Base-by-base conservation (phyloP, 2,329 filamentous ascomycete species). In the Colletotrichum salicis region DNA sequence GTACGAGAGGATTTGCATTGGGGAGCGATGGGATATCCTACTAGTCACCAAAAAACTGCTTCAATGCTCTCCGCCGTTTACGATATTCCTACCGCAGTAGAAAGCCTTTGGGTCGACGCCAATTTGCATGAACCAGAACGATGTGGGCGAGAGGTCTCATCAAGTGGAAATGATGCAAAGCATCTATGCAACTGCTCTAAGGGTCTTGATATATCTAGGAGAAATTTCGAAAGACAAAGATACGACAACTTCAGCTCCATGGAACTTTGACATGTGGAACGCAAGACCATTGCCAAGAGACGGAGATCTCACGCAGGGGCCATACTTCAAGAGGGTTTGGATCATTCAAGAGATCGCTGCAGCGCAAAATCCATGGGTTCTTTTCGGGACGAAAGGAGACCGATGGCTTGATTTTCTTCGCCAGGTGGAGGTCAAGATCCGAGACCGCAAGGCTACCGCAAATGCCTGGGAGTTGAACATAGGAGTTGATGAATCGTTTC, bases 111-210 rank as follows among this genome's bases (percentile, higher is more conserved):
- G 64, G 63, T 70, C 6, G 67, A 70, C 37, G 51, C 56, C 0
- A n/a, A 51, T 70, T 1, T 70, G 56, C 8, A 63, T 73, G 7
- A 66, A 75, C 48, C 75, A 76, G 29, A 15, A 60, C 1, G 61
- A 73, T 15, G 15, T 59, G 2, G 22, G 31, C 2, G 74, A 76
- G 45, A 71, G 73, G 4, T 64, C 70, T 0, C 56, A 69, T 11
- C 75, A 76, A 45, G 74, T 76, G 1, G 70, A 70, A 4, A 62
- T 75, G 12, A 76, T 76, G 74, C 72, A 68, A 0, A 62, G 67
- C n/a, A 76, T 76, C 5, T 76, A 74, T n/a, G 64, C 70, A 12
- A 68, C 51, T 19, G 70, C 70, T 2, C 8, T 5, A 1, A 27
- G 29, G 12, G 59, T 61, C 8, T 12, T 64, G 5, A 52, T 72